Conservation (phyloP, 1,139 yeast genomes). For the Candida gigantensis region DNA sequence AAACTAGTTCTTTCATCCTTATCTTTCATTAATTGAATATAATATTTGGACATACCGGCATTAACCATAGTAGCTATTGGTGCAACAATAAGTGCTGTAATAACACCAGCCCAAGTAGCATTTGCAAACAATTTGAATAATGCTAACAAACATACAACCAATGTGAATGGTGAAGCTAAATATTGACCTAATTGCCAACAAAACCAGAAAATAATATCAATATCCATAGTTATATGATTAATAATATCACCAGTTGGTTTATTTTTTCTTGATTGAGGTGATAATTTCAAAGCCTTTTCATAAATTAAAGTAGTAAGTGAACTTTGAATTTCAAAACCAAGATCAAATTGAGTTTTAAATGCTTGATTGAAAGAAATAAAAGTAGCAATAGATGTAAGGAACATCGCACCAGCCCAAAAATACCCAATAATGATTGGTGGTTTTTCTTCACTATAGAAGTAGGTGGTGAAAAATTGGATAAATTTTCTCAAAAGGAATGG, state of each 20-base stretch:
- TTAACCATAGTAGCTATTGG: constrained; percentile 36
- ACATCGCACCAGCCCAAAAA: constrained; percentile 30
- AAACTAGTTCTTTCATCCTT: constrained; percentile 41
- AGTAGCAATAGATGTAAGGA: constrained; percentile 25
- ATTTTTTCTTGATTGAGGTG: constrained; percentile 39
- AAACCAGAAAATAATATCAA: constrained; percentile 27
- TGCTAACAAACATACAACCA: constrained; percentile 28
- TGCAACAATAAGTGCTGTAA: constrained; percentile 32
- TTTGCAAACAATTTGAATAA: constrained; percentile 32
- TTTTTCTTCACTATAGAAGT: constrained; percentile 18
- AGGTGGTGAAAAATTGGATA: constrained; percentile 27
- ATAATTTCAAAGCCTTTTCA: constrained; percentile 35
- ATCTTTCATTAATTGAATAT: constrained; percentile 27
- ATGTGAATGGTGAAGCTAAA: constrained; percentile 58
- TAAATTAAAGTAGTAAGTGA: constrained; percentile 33
- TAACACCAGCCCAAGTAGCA: constrained; percentile 39
- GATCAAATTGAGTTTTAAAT: constrained; percentile 20
- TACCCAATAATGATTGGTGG: constrained; percentile 30
- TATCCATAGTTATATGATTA: constrained; percentile 41
- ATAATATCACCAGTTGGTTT: constrained; percentile 44
- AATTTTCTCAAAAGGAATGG: constrained; percentile 36
- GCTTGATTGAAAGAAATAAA: constrained; percentile 29
- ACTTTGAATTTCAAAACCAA: constrained; percentile 22
- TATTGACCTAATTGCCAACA: constrained; percentile 23
- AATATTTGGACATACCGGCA: constrained; percentile 27